Conservation (phyloP, 805 yeast genomes). For the Wickerhamomyces sydowiorum region DNA sequence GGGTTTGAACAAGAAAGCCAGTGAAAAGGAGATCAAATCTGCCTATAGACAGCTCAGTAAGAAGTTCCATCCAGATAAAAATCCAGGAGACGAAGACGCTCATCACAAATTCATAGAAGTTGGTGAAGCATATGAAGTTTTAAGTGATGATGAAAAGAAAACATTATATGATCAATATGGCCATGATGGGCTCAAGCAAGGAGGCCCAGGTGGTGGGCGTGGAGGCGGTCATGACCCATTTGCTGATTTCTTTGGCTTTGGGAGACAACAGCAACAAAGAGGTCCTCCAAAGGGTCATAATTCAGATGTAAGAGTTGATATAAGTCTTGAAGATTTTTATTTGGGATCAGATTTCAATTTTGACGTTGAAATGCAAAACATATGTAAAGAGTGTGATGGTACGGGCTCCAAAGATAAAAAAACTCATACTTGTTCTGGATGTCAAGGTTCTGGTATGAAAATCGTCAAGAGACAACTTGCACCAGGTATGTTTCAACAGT, state of each 20-base stretch:
- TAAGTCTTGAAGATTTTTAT: slow-evolving; percentile 62
- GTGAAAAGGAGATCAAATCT: slow-evolving; percentile 74
- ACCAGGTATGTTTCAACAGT: slow-evolving; percentile 84
- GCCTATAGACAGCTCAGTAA: slow-evolving; percentile 80
- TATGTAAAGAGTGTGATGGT: slow-evolving; percentile 77
- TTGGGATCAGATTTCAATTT: slow-evolving; percentile 62
- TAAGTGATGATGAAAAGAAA: slow-evolving; percentile 66
- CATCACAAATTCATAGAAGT: slow-evolving; percentile 83
- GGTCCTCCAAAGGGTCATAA: slow-evolving; percentile 56
- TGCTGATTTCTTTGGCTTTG: slow-evolving; percentile 49
- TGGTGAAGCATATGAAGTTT: slow-evolving; percentile 89
- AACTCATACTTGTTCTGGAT: slow-evolving; percentile 55
- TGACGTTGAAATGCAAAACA: slow-evolving; percentile 59
- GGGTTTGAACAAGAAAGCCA: slow-evolving; percentile 64
- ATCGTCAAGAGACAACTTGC: slow-evolving; percentile 70
- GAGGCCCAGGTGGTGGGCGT: slow-evolving; percentile 38
- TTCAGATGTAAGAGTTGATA: slow-evolving; percentile 47
- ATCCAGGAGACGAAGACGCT: slow-evolving; percentile 75
- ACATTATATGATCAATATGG: slow-evolving; percentile 72
- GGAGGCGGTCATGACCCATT: slow-evolving; percentile 57
- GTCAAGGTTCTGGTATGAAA: slow-evolving; percentile 72
- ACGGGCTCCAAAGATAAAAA: slow-evolving; percentile 81
- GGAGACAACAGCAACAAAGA: slow-evolving; percentile 22
- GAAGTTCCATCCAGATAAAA: slow-evolving; percentile 93
- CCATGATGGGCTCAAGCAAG: slow-evolving; percentile 61